These are phyloP conservation scores for Wallemia mellicola DNA, from an alignment of 1,284 basidiomycete species.

Conservation along the genomic window DNA sequence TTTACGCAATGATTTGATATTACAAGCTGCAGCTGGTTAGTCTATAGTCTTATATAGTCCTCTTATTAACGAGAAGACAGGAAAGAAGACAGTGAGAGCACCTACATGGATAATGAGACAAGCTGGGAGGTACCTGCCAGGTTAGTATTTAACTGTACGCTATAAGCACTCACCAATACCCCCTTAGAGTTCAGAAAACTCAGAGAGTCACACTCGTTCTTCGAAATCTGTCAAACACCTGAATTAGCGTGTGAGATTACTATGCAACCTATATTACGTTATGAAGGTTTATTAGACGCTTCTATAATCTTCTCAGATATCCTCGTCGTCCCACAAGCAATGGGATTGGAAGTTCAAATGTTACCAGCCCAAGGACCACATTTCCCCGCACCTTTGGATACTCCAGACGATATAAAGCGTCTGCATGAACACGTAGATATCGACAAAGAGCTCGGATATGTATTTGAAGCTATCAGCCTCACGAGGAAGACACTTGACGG, in stretches of 20 bases:
- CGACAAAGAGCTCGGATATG: conserved; percentile 52
- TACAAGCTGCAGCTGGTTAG: conserved; percentile 56
- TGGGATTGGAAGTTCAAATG: conserved; percentile 85
- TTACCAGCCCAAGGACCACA: conserved; percentile 41
- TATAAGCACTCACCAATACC: background rate
- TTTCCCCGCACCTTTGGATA: conserved; percentile 52
- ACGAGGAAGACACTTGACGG: conserved; percentile 49
- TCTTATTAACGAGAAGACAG: conserved; percentile 15
- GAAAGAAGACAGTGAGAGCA: conserved; percentile 61
- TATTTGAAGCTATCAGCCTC: conserved; percentile 60
- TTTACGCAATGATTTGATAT: conserved; percentile 60
- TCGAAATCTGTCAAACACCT: conserved; percentile 70
- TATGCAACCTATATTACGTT: conserved; percentile 66
- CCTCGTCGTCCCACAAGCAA: conserved; percentile 76
- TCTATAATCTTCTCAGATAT: conserved; percentile 92
- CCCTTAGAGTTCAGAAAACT: conserved; percentile 49
- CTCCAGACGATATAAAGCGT: conserved; percentile 35
- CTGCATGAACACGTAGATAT: conserved; percentile 38
- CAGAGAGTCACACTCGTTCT: conserved; percentile 59
- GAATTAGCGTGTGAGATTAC: conserved; percentile 58
- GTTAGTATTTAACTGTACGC: conserved; percentile 20
- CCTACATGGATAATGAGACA: conserved; percentile 99
- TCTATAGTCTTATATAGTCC: conserved; percentile 1
- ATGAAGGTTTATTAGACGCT: conserved; percentile 54
- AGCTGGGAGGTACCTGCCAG: conserved; percentile 80